Evolutionary conservation across 2,329 filamentous ascomycete genomes (phyloP), one percentile per base, ranked within the genome.

Genomic region (Dothistroma pini): DNA sequence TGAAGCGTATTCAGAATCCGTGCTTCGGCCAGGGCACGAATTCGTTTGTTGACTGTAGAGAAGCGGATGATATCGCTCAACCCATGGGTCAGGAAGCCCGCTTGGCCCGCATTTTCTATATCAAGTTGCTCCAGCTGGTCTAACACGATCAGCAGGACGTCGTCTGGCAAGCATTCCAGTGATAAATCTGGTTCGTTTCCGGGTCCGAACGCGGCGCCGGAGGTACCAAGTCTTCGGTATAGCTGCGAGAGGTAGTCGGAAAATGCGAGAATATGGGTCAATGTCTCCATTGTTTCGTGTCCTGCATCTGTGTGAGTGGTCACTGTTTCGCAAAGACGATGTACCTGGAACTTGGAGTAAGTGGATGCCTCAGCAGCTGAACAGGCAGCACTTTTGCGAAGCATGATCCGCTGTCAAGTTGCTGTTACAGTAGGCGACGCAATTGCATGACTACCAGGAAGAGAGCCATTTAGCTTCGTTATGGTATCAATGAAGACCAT

Each of bases 101-200:
- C 48, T 12, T 38, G 38, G 1, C 12, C 19, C 14, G 51, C 25
- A 8, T 44, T 31, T 19, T 29, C 12, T 5, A 22, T 10, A 48
- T 50, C 47, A 21, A 11, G 19, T n/a, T 49, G 41, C 25, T 35
- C 11, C 10, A 61, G 55, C 19, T 50, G 38, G 29, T 58, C 59
- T 25, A 61, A 22, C 19, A 61, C 51, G 2, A 61, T 12, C 12
- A 61, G 52, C 6, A 61, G 44, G 31, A 61, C 31, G 44, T 61
- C 59, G 25, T 61, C 51, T 8, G 56, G 59, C 22, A 61, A 21
- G 21, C 34, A 34, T 19, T 44, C 25, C 11, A 61, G 54, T n/a
- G 55, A 55, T 4, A 51, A n/a, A 2, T 7, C 9, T 4, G 21
- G 19, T 10, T 54, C 22, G 10, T 10, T 16, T 4, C 4, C n/a